Evolutionary conservation across 2,329 filamentous ascomycete species (phyloP).

Genomic region (Pezicula neosporulosa): DNA sequence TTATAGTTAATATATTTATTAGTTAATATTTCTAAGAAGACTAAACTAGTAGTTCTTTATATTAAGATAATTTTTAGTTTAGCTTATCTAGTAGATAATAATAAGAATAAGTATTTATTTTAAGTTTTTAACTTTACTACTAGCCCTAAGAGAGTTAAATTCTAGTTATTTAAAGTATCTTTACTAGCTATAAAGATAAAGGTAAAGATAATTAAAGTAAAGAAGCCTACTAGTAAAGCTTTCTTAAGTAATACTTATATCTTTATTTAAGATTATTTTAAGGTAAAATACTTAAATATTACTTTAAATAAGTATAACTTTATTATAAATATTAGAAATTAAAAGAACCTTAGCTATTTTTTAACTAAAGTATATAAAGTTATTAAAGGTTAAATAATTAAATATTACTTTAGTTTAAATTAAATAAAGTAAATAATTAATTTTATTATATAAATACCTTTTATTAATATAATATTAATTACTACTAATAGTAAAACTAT

Average conservation of each 20-base stretch:
- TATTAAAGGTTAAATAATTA: slow-evolving; percentile 60
- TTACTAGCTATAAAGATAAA: slow-evolving; percentile 17
- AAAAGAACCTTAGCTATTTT: slow-evolving; percentile 55
- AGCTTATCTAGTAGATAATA: slow-evolving; percentile 36
- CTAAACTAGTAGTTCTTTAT: slow-evolving; percentile 28
- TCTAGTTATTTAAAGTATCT: slow-evolving; percentile 41
- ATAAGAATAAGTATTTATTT: slow-evolving; percentile 30
- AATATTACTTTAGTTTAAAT: slow-evolving; percentile 50
- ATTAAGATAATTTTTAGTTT: slow-evolving; percentile 44
- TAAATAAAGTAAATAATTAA: slow-evolving; percentile 69
- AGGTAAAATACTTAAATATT: slow-evolving; percentile 46
- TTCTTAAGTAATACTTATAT: slow-evolving; percentile 37
- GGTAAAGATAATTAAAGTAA: slow-evolving; percentile 22
- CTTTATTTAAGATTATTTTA: slow-evolving; percentile 55
- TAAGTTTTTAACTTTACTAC: slow-evolving; percentile 34
- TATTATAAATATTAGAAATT: slow-evolving; percentile 63
- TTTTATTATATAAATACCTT: slow-evolving; percentile 67
- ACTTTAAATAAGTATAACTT: slow-evolving; percentile 41
- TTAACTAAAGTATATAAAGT: slow-evolving; percentile 66
- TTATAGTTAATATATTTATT: slow-evolving; percentile 35
- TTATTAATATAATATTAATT: slow-evolving; percentile 65
- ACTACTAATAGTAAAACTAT: slow-evolving; percentile 50
- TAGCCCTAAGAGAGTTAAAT: slow-evolving; percentile 49
- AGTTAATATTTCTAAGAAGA: slow-evolving; percentile 28
- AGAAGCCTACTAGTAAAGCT: slow-evolving; percentile 27